A percentile compares a stretch with the other conserved stretches of the same genome.
Evolutionary conservation across 768 basidiomycete species (phyloP).

Genomic region (Lactifluus hygrophoroides): DNA sequence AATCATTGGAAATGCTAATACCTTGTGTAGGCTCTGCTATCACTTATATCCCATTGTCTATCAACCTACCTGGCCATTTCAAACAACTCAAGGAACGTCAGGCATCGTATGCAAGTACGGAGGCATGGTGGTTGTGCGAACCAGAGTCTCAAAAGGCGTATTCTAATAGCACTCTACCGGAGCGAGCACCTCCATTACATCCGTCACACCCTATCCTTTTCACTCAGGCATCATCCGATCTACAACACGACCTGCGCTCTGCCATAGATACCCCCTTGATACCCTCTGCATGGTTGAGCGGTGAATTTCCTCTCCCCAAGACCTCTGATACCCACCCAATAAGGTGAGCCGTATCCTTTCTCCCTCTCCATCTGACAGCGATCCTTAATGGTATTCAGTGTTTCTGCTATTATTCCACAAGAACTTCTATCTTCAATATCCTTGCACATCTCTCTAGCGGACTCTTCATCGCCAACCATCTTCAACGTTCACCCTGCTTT

Average conservation of each 20-base stretch:
- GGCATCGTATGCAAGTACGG: slow-evolving; percentile 14
- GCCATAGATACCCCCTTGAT: slow-evolving; percentile 23
- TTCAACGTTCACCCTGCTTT: slow-evolving; percentile 39
- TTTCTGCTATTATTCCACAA: slow-evolving; percentile 54
- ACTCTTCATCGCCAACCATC: slow-evolving; percentile 33
- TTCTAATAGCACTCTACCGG: not conserved
- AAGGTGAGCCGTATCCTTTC: slow-evolving; percentile 7
- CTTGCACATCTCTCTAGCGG: slow-evolving; percentile 32
- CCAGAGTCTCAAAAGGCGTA: not conserved
- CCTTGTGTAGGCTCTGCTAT: slow-evolving; percentile 13
- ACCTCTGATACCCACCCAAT: slow-evolving; percentile 21
- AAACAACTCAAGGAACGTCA: slow-evolving; percentile 18
- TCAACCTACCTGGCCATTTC: slow-evolving; percentile 19
- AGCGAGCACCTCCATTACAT: not conserved
- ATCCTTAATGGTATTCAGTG: slow-evolving; percentile 35
- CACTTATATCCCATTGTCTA: slow-evolving; percentile 19
- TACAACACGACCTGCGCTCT: slow-evolving; percentile 24
- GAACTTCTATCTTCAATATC: slow-evolving; percentile 48
- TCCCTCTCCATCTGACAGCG: not conserved
- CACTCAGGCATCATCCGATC: slow-evolving; percentile 5
- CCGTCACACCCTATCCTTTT: slow-evolving; percentile 4
- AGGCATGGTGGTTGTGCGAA: slow-evolving; percentile 21
- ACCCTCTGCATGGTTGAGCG: slow-evolving; percentile 5
- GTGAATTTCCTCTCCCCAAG: slow-evolving; percentile 13
- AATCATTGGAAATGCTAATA: not conserved